Conservation (phyloP, 2,329 filamentous ascomycete species). For the Calonectria naviculata region DNA sequence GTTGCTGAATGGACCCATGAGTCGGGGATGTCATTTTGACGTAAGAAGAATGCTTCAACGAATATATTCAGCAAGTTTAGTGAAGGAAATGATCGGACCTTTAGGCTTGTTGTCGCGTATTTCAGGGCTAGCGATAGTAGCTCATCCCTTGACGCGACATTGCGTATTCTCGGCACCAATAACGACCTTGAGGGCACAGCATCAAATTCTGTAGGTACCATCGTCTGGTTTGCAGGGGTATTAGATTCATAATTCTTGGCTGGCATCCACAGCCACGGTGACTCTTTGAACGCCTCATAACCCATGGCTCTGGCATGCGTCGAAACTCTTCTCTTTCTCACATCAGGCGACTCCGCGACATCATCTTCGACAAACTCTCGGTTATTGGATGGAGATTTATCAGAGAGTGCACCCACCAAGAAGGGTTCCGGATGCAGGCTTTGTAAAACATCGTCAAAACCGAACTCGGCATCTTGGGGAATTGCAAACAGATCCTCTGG, state of each 20-base stretch:
- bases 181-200: not conserved
- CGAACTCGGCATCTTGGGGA: not conserved
- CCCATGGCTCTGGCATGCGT: not conserved
- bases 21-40: not conserved
- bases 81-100: not conserved
- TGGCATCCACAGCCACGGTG: not conserved
- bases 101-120: not conserved
- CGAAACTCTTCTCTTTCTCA: too few relatives aligned
- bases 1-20: not conserved
- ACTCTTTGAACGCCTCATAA: not conserved
- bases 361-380: not conserved
- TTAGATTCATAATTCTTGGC: not conserved
- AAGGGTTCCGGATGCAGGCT: not conserved
- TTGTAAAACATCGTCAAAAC: not conserved
- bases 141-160: not conserved
- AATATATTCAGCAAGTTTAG: not conserved
- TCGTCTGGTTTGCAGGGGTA: not conserved
- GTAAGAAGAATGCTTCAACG: not conserved
- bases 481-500: not conserved
- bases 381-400: not conserved
- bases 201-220: not conserved
- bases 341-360: too few relatives aligned
- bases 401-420: not conserved
- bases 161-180: not conserved
- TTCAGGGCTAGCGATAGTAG: not conserved